Evolutionary conservation across 1,139 yeast genomes (phyloP), one percentile per base, ranked within the genome.

Genomic region (Lodderomyces beijingensis): DNA sequence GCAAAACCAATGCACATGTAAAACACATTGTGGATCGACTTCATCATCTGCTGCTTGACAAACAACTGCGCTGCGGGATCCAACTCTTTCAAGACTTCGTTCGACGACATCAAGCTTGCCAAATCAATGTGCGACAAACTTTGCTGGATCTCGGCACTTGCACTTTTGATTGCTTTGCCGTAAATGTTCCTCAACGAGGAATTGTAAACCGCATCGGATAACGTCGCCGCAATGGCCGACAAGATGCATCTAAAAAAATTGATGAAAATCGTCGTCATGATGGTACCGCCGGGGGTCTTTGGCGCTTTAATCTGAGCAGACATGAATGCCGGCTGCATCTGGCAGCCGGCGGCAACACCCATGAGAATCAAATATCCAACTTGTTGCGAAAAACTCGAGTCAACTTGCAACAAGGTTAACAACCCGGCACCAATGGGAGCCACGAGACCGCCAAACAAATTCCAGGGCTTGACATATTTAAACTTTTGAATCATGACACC

Each of bases 381-480:
- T 39, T 53, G 53, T n/a, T 44, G 27, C 3, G 57, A 30, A n/a
- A 35, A 36, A 1, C 53, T 23, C 2, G 68, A 53, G 35, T 63
- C 56, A 8, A 56, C 58, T 1, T 53, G 50, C 12, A 65, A 53
- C 24, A 65, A 50, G 3, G 53, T 36, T 9, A 62, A 37, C 16
- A 64, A 32, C 4, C 70, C 72, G 31, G 49, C 41, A n/a, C 70
- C 71, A 23, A 65, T 35, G 3, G 62, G 56, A 3, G 51, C 57
- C 4, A 59, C 8, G 4, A 46, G 35, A 11, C 53, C 53, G 3
- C 62, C 63, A 6, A 42, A 33, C 4, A 64, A 27, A 10, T 48
- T 46, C 21, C 56, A 52, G 0, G 62, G 61, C 40, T 66, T 66
- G 28, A 65, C 55, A 28, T 37, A 44, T 21, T 53, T 44, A 8